Percentiles rank a stretch among this genome's conserved stretches.
Evolutionary conservation across 345 rosid genomes (phyloP).

Genomic region (Draba incana): DNA sequence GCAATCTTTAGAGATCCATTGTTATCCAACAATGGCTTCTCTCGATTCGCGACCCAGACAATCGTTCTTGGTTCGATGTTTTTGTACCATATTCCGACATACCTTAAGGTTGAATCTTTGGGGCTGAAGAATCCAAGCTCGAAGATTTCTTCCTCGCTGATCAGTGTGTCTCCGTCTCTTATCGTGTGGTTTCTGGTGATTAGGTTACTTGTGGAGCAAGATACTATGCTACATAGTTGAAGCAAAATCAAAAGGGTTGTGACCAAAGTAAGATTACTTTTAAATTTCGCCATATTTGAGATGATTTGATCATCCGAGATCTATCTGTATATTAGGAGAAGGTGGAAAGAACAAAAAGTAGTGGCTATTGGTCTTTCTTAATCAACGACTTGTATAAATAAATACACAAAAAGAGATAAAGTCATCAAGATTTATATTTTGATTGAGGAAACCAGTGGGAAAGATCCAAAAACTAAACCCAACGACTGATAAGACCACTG

Average conservation of each 20-base stretch:
- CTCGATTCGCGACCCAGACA: conserved; percentile 77
- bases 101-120: conserved; percentile 46
- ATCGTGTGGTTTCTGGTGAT: conserved; percentile 48
- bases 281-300: conserved; percentile 15
- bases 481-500: neutral
- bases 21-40: conserved; percentile 47
- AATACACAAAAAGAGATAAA: neutral
- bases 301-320: conserved; percentile 1
- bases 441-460: neutral
- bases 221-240: conserved; percentile 27
- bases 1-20: conserved; percentile 51
- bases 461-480: neutral
- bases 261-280: conserved; percentile 7
- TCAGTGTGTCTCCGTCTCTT: conserved; percentile 53
- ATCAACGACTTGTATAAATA: neutral
- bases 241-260: conserved; percentile 31
- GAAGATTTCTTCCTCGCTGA: conserved; percentile 43
- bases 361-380: neutral
- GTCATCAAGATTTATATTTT: neutral
- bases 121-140: conserved; percentile 71
- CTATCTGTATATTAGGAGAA: conserved; percentile 2
- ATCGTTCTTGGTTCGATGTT: conserved; percentile 39
- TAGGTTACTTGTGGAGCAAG: conserved; percentile 39
- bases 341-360: conserved; percentile 17
- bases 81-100: conserved; percentile 71